phyloP scores from a whole-genome alignment of 2,329 filamentous ascomycete species.

The Sporothrix luriei region DNA sequence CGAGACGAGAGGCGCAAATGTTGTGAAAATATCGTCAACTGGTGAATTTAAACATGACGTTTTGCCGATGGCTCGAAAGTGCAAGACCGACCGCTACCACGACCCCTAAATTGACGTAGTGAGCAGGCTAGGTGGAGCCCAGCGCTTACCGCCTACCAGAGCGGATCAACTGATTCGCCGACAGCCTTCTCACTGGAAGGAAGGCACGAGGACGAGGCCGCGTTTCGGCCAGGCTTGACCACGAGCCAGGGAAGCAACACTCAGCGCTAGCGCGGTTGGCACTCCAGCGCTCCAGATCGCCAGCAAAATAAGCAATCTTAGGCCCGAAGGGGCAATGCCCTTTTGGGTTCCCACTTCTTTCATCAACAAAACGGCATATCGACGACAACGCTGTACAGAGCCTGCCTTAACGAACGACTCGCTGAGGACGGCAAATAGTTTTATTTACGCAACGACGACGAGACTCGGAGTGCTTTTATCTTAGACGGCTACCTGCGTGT shows the following conservation, averaged over 20 bases:
- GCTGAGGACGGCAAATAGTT: neutral
- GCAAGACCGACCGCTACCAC: constrained; percentile 7
- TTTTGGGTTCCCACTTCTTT: neutral
- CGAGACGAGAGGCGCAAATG: neutral
- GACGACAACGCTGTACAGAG: constrained; percentile 13
- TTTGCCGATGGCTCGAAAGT: neutral
- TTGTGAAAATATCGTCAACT: neutral
- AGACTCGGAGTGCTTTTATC: neutral
- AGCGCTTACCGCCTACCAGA: neutral
- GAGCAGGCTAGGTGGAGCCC: neutral
- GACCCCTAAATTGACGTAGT: constrained; percentile 21
- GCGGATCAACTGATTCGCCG: constrained; percentile 34
- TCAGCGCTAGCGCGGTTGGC: constrained; percentile 1
- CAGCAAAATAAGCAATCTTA: neutral
- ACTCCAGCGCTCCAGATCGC: neutral
- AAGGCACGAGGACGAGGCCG: constrained; percentile 8
- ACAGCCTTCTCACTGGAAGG: constrained; percentile 6
- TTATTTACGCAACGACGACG: too few species aligned
- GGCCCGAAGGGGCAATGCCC: neutral
- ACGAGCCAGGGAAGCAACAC: constrained; percentile 5
- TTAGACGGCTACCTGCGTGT: neutral
- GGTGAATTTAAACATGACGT: neutral
- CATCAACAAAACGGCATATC: constrained; percentile 4
- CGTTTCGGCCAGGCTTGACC: constrained; percentile 19
- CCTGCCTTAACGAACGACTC: neutral